Evolutionary conservation across 768 basidiomycete species (phyloP), one percentile per base, ranked within the genome.

Genomic region (Pisolithus orientalis): DNA sequence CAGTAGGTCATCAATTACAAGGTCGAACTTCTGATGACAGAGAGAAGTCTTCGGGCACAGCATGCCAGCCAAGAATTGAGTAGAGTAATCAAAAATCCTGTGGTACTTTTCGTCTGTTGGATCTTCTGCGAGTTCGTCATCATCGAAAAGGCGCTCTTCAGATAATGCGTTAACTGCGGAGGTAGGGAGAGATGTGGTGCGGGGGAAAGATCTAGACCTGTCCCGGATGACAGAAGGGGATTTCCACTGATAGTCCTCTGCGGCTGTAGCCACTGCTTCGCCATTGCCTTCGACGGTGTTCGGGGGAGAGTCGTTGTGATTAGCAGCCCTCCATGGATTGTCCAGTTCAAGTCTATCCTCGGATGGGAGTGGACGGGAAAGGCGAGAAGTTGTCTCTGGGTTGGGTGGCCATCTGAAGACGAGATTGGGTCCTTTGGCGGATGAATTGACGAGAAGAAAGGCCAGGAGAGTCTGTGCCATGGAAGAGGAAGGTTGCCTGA

Each of bases 21-120:
- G 79, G 65, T 95, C 93, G 63, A 96, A 97, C 62, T 91, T 91
- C 66, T 92, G 90, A 68, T 99, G 92, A 61, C 93, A 96, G 67
- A 94, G 82, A 13, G 83, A 76, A 29, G 74, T 70, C 43, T 83
- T 78, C 0, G 95, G 94, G 53, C 87, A 88, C 3, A 98, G 75
- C 57, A 95, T 72, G 42, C 78, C 79, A 25, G 90, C 89, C 29
- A 98, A 75, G 62, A 92, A 89, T 53, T 88, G 85, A 6, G 86
- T 73, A 4, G 86, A 79, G 66, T 89, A 94, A 3, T 87, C 87
- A 45, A 98, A 78, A n/a, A 91, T 71, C 54, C 72, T 69, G 60
- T 85, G 81, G 59, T 87, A 87, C 55, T 84, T 81, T 51, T 75
- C 68, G 13, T 63, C 59, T n/a, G 57, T 52, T 16, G 70, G 52